phyloP scores from a whole-genome alignment of 768 basidiomycete genomes.

The Chlorophyllum brunneum region DNA sequence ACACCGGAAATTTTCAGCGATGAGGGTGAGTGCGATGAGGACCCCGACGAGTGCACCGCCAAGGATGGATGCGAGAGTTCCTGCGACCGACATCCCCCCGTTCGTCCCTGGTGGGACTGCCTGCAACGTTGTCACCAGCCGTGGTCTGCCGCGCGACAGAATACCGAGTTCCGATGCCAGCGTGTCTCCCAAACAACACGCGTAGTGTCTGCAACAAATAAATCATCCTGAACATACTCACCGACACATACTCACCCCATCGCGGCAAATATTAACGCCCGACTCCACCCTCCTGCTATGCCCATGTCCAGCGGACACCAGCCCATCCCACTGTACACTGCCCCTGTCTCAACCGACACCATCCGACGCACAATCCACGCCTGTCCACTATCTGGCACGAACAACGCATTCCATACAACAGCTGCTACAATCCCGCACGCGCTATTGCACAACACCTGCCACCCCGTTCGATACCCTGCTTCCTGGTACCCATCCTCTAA shows the following conservation, averaged over 20 bases:
- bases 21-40: slow-evolving; percentile 49
- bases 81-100: slow-evolving; percentile 75
- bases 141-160: slow-evolving; percentile 61
- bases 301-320: slow-evolving; percentile 63
- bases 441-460: slow-evolving; percentile 85
- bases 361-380: slow-evolving; percentile 26
- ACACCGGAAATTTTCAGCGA: slow-evolving; percentile 61
- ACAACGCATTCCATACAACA: slow-evolving; percentile 60
- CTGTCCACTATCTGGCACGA: slow-evolving; percentile 40
- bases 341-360: slow-evolving; percentile 19
- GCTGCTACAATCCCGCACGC: slow-evolving; percentile 57
- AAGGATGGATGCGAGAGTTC: slow-evolving; percentile 65
- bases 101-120: slow-evolving; percentile 87
- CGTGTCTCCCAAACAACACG: slow-evolving; percentile 88
- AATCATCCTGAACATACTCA: not conserved
- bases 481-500: slow-evolving; percentile 79
- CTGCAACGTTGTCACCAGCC: slow-evolving; percentile 75
- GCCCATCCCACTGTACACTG: slow-evolving; percentile 31
- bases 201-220: slow-evolving; percentile 63
- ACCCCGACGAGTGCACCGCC: slow-evolving; percentile 76
- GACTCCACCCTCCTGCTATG: slow-evolving; percentile 49
- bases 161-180: slow-evolving; percentile 94
- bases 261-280: slow-evolving; percentile 56
- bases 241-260: slow-evolving; percentile 51
- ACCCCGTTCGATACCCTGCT: slow-evolving; percentile 67